Evolutionary conservation across 495 filamentous ascomycete genomes (phyloP), one percentile per base, ranked within the genome.

Genomic region (Barbatosphaeria neglecta): DNA sequence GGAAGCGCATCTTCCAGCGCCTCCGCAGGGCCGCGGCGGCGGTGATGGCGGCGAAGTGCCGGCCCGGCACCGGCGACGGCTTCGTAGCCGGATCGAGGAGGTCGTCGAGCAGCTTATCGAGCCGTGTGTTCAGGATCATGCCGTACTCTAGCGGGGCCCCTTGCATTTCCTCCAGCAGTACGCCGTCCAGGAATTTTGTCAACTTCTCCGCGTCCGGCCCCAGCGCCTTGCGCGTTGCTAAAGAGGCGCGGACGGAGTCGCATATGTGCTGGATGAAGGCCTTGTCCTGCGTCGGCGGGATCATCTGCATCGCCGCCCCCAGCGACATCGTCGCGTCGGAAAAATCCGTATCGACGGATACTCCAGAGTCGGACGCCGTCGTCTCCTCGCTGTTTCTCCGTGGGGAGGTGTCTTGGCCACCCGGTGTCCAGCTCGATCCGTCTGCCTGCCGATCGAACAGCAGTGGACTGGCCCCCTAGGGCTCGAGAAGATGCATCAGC

Each of bases 91-190:
- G 53, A 19, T 53, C 46, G 4, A 62, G 44, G 3, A 72, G 52
- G 13, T 68, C 65, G 15, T 50, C 50, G 0, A 73, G 40, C 27
- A 73, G 33, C 52, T 66, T 70, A 47, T 73, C 69, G 1, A 71
- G 62, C 4, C 58, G 65, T 18, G 69, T 63, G n/a, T 52, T 22
- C 46, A 59, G 61, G 43, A 71, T 60, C 1, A 56, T 59, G 27
- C 59, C 53, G 19, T 64, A 53, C 11, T 59, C 48, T 3, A 65
- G 31, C 17, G 50, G 40, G 6, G 37, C 38, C 25, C 42, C 41
- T 8, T 41, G 37, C n/a, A 55, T 50, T 35, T 68, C 64, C 18
- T 62, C 58, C 8, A 49, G 38, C 3, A 67, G 31, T 9, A 69
- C 60, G 0, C 50, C 49, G 16, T 66, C 57, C 4, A 73, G 50